Conservation (phyloP, 257 asterid genomes). For the Solanum pimpinellifolium region DNA sequence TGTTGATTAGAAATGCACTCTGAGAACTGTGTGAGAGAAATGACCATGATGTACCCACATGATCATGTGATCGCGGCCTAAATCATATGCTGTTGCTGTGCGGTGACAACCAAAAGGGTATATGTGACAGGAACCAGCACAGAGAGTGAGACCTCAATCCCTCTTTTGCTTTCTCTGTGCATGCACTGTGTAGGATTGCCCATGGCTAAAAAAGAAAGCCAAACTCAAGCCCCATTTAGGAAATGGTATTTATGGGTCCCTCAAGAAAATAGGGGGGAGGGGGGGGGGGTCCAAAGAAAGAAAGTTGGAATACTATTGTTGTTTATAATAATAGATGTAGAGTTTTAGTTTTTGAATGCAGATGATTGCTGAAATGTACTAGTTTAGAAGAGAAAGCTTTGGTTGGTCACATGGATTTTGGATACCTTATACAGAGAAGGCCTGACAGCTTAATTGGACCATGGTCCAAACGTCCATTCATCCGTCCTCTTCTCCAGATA, state of each 20-base stretch:
- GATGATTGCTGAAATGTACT: slow-evolving; percentile 10
- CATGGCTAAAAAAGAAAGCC: neutral
- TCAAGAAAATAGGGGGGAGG: neutral
- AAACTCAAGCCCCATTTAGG: neutral
- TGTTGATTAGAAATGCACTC: neutral
- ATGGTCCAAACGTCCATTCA: slow-evolving; percentile 13
- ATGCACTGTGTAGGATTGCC: slow-evolving; percentile 6
- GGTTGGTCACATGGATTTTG: slow-evolving; percentile 27
- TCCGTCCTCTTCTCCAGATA: slow-evolving; percentile 23
- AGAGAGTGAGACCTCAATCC: neutral
- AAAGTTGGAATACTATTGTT: neutral
- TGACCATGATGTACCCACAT: neutral
- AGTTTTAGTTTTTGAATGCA: slow-evolving; percentile 1
- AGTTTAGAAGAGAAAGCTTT: slow-evolving; percentile 4
- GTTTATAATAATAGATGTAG: neutral
- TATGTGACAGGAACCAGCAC: neutral
- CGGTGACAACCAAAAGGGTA: neutral
- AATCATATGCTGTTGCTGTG: neutral
- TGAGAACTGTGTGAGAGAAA: neutral
- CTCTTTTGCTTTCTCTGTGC: slow-evolving; percentile 3
- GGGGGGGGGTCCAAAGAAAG: neutral
- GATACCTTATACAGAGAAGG: slow-evolving; percentile 10
- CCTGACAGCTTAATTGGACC: slow-evolving; percentile 32
- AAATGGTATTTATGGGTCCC: neutral
- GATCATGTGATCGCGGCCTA: neutral